A percentile compares a stretch with the other conserved stretches of the same genome.
These are phyloP conservation scores for Dacryopinax spathularia DNA, from an alignment of 768 basidiomycete genomes.

Conservation along the genomic window DNA sequence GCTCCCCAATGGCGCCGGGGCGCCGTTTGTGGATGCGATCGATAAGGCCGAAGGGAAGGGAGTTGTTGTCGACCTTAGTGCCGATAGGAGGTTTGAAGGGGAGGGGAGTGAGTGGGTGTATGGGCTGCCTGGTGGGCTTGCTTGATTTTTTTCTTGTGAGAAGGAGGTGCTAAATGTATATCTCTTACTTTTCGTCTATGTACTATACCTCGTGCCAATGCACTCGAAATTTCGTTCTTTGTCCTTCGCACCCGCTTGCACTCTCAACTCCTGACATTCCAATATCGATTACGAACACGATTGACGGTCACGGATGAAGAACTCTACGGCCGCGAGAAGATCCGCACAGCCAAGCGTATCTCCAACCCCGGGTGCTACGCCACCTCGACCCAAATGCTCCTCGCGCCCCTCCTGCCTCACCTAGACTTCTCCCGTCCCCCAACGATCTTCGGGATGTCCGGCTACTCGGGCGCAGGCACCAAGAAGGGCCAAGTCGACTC, in stretches of 20 bases:
- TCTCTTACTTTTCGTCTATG: not conserved
- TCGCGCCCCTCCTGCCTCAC: constrained; percentile 74
- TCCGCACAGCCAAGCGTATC: constrained; percentile 66
- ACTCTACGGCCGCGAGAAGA: constrained; percentile 59
- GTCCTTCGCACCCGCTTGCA: not conserved
- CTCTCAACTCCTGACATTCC: not conserved
- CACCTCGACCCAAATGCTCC: constrained; percentile 78
- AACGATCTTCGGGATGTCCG: constrained; percentile 83
- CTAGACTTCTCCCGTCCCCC: constrained; percentile 47
- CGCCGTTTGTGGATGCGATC: constrained; percentile 91
- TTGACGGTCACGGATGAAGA: constrained; percentile 38
- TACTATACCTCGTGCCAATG: not conserved
- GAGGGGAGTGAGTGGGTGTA: constrained; percentile 69
- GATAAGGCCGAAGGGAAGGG: constrained; percentile 59
- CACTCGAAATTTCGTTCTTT: not conserved
- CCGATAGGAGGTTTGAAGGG: constrained; percentile 84
- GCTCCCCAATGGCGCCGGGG: constrained; percentile 91
- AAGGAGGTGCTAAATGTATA: not conserved
- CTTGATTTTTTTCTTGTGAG: not conserved
- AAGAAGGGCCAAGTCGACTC: constrained; percentile 46
- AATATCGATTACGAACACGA: not conserved
- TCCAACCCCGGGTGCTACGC: constrained; percentile 98
- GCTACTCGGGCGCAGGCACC: constrained; percentile 92
- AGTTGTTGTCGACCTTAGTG: constrained; percentile 82
- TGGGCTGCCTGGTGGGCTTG: constrained; percentile 86